phyloP scores from a whole-genome alignment of 495 filamentous ascomycete species.

The Penicillium crystallinum region DNA sequence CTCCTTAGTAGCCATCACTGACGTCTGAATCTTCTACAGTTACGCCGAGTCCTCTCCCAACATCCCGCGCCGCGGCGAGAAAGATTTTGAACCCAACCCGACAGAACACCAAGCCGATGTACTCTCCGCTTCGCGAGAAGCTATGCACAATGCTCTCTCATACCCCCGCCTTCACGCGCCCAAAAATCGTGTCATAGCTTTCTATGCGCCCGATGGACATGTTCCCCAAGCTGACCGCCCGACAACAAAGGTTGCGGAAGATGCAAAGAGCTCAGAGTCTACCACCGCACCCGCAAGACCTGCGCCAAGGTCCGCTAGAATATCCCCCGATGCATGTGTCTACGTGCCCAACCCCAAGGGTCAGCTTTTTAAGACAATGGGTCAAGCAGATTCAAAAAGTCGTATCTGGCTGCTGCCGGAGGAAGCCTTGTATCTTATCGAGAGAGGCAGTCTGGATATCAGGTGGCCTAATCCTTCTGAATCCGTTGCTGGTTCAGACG shows the following conservation, averaged over 20 bases:
- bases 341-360: constrained; percentile 45
- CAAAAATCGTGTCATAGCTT: constrained; percentile 50
- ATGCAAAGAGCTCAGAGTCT: constrained; percentile 12
- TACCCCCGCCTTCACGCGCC: constrained; percentile 61
- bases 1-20: constrained; percentile 4
- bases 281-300: constrained; percentile 12
- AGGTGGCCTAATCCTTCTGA: constrained; percentile 60
- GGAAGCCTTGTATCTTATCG: constrained; percentile 82
- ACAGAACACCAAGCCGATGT: constrained; percentile 71
- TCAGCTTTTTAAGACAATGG: constrained; percentile 52
- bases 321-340: constrained; percentile 38
- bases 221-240: constrained; percentile 13
- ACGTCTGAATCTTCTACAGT: constrained; percentile 18
- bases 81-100: constrained; percentile 93
- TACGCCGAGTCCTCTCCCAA: constrained; percentile 30
- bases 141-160: constrained; percentile 84
- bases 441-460: constrained; percentile 79
- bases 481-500: background rate
- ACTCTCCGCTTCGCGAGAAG: constrained; percentile 73
- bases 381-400: constrained; percentile 50
- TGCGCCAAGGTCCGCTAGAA: constrained; percentile 15
- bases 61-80: constrained; percentile 78
- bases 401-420: constrained; percentile 83
- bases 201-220: constrained; percentile 42
- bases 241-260: constrained; percentile 9